Evolutionary conservation across 768 basidiomycete species (phyloP), one percentile per base, ranked within the genome.

Genomic region (Pseudohyphozyma bogoriensis): DNA sequence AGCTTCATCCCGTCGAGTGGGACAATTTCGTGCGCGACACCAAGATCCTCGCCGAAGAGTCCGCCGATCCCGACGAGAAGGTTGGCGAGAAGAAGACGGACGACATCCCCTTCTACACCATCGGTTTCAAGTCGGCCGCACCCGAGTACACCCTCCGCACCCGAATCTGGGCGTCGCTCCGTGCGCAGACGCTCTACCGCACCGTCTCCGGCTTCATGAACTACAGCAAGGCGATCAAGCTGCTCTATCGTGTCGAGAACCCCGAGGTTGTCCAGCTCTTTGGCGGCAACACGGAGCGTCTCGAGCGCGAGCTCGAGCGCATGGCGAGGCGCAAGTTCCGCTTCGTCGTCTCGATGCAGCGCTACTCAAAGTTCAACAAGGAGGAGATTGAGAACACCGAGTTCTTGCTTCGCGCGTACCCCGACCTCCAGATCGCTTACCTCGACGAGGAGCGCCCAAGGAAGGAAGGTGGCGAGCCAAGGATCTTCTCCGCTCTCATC

Each of bases 131-230:
- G 79, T 92, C 87, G 64, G 89, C 93, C 24, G 89, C 92, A 4
- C 95, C 93, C 4, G 95, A 99, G 74, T 99, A 92, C 73, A 99
- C 95, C 3, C 81, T 99, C 18, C 90, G 95, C 61, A 99, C 95
- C 11, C 85, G 95, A 72, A 99, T 99, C 70, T 99, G 95, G 95
- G 92, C 95, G 12, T 96, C 93, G 8, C 82, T 99, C 12, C 89
- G 95, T 56, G 95, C 95, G 22, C 95, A 99, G 78, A 99, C 95
- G 2, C 82, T 99, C 24, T 97, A 99, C 73, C 84, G 95, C 66
- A 99, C 95, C 18, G 93, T 99, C 22, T 96, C 95, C 37, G 95
- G 95, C 54, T 96, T 99, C 89, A 97, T 97, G 95, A 99, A 99
- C 77, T 97, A 99, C 74, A 84, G 88, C 67, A 99, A 99, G 78